Conservation (phyloP, 1,284 basidiomycete genomes). For the Trametes hirsuta region DNA sequence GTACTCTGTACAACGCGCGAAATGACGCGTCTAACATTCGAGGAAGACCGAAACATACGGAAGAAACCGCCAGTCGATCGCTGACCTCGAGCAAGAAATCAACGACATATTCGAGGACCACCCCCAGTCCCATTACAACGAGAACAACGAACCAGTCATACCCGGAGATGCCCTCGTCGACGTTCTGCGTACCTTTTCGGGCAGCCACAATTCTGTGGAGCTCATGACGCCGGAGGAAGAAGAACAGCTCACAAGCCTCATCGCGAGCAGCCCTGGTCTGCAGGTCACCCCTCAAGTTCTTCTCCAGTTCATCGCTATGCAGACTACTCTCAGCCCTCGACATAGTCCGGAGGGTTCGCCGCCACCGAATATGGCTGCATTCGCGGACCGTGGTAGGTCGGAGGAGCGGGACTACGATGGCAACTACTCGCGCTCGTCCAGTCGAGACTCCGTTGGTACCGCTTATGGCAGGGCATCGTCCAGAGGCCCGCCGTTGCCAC, state of each 20-base stretch:
- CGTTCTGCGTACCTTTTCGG: conserved; percentile 63
- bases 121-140: conserved; percentile 56
- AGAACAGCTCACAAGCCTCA: conserved; percentile 54
- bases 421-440: conserved; percentile 56
- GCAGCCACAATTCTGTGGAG: conserved; percentile 57
- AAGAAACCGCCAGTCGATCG: conserved; percentile 65
- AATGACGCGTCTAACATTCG: conserved; percentile 12
- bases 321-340: conserved; percentile 54
- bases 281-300: conserved; percentile 70
- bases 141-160: conserved; percentile 59
- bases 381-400: conserved; percentile 32
- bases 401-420: conserved; percentile 39
- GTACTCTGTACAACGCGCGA: neutral
- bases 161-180: conserved; percentile 70
- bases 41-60: conserved; percentile 38
- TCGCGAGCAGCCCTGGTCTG: conserved; percentile 62
- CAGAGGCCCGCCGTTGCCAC: conserved; percentile 38
- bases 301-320: conserved; percentile 64
- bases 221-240: conserved; percentile 64
- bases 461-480: conserved; percentile 43
- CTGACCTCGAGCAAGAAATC: conserved; percentile 69
- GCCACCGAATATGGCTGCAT: conserved; percentile 21
- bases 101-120: conserved; percentile 67
- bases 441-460: conserved; percentile 53
- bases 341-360: conserved; percentile 37